Evolutionary conservation across 2,329 filamentous ascomycete genomes (phyloP).

Genomic region (Knufia petricola): DNA sequence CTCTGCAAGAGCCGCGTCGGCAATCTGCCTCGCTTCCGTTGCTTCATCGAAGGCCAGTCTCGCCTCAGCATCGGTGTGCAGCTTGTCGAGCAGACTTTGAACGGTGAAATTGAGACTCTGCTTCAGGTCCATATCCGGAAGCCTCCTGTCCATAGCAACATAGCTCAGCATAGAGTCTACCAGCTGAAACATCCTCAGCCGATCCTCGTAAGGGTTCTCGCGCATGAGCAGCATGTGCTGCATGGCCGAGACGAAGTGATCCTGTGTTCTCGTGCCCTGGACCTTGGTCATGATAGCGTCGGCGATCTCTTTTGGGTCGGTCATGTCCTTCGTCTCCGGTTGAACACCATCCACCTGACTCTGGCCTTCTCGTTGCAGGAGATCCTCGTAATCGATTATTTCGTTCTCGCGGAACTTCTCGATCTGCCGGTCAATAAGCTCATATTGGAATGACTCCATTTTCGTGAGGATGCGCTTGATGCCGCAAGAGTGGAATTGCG

Average conservation of each 20-base stretch:
- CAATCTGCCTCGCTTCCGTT: constrained; percentile 79
- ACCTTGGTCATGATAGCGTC: constrained; percentile 85
- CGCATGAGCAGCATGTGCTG: constrained; percentile 90
- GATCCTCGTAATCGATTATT: constrained; percentile 95
- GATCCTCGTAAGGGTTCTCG: constrained; percentile 84
- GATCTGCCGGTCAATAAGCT: constrained; percentile 96
- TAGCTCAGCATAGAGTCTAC: constrained; percentile 99
- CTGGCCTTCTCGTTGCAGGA: constrained; percentile 81
- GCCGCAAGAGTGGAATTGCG: constrained; percentile 90
- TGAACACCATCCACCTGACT: constrained; percentile 84
- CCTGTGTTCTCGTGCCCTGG: constrained; percentile 72
- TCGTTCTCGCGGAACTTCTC: constrained; percentile 89
- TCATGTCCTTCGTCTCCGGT: constrained; percentile 81
- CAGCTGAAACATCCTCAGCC: constrained; percentile 89
- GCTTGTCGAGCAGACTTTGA: constrained; percentile 84
- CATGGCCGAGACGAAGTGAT: constrained; percentile 91
- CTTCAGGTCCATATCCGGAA: constrained; percentile 96
- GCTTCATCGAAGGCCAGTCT: constrained; percentile 86
- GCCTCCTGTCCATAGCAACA: constrained; percentile 90
- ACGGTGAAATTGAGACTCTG: constrained; percentile 97
- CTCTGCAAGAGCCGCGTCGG: constrained; percentile 91
- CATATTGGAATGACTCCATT: constrained; percentile 98
- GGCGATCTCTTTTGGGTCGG: constrained; percentile 83
- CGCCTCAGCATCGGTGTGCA: constrained; percentile 93
- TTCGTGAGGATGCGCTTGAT: constrained; percentile 89